phyloP scores from a whole-genome alignment of 2,329 filamentous ascomycete species.

The Thelonectria discophora region DNA sequence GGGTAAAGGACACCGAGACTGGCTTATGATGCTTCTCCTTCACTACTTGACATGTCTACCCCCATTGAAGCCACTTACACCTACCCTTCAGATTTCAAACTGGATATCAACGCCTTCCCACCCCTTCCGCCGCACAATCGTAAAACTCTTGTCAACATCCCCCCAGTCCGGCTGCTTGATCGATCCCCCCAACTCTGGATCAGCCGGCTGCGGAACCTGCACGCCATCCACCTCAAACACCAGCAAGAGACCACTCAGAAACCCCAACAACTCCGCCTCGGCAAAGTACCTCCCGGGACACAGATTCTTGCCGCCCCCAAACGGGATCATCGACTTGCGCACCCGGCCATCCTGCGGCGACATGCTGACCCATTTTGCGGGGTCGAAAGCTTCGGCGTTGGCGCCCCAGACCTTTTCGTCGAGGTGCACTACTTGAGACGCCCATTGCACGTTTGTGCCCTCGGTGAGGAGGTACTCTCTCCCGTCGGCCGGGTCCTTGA shows the following conservation, averaged over 20 bases:
- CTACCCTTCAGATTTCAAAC: neutral
- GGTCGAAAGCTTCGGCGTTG: neutral
- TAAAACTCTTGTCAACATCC: neutral
- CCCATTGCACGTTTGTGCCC: conserved; percentile 20
- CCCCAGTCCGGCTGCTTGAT: neutral
- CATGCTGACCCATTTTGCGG: conserved; percentile 9
- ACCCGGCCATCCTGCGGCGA: conserved; percentile 1
- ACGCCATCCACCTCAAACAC: conserved; percentile 14
- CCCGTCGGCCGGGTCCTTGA: conserved; percentile 12
- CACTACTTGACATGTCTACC: too few relatives aligned
- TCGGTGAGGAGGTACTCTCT: conserved; percentile 21
- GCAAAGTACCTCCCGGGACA: conserved; percentile 24
- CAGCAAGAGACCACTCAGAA: conserved; percentile 7
- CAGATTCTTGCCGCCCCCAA: conserved; percentile 22
- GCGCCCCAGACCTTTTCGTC: conserved; percentile 15
- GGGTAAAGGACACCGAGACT: too few relatives aligned
- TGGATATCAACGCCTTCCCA: conserved; percentile 9
- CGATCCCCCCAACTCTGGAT: conserved; percentile 6
- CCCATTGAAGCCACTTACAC: neutral
- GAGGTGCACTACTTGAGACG: conserved; percentile 8
- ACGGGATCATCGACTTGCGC: conserved; percentile 20
- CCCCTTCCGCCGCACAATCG: neutral
- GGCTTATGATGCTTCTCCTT: too few relatives aligned
- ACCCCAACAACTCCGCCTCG: conserved; percentile 12
- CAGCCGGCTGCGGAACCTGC: neutral